These are phyloP conservation scores for Lecanoromycetidae sp. DNA, from an alignment of 2,329 filamentous ascomycete genomes.

Conservation along the genomic window DNA sequence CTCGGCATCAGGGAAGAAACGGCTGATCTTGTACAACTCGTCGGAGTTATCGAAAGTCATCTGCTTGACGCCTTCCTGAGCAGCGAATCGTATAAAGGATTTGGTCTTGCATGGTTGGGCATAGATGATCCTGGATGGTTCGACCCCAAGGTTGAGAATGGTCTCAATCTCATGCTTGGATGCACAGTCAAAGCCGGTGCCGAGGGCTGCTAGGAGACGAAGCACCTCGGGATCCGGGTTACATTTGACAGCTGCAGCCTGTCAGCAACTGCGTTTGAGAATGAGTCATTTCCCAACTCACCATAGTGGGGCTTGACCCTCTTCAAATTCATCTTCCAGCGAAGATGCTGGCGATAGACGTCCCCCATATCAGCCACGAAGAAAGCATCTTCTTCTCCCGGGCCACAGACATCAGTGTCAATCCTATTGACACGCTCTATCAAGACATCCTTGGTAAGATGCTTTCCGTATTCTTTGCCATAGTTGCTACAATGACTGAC, in stretches of 20 bases:
- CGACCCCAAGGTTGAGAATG: constrained; percentile 69
- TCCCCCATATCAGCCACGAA: constrained; percentile 97
- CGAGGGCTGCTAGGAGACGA: constrained; percentile 72
- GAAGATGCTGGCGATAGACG: constrained; percentile 95
- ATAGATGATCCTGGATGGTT: constrained; percentile 89
- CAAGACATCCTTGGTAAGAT: constrained; percentile 75
- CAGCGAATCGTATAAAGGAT: constrained; percentile 87
- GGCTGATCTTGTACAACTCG: constrained; percentile 95
- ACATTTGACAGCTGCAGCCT: constrained; percentile 75
- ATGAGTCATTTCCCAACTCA: constrained; percentile 33
- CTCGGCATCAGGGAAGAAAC: constrained; percentile 77
- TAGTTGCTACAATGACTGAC: constrained; percentile 2
- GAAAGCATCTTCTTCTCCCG: constrained; percentile 94
- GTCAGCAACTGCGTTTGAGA: neutral
- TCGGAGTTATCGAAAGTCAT: constrained; percentile 99
- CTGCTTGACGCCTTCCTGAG: constrained; percentile 74
- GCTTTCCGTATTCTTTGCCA: constrained; percentile 37
- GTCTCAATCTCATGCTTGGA: constrained; percentile 96
- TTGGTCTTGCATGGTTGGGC: constrained; percentile 99
- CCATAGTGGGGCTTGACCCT: constrained; percentile 95
- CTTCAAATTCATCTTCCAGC: constrained; percentile 90
- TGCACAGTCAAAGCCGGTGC: constrained; percentile 94
- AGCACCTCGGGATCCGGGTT: constrained; percentile 89
- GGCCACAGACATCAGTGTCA: constrained; percentile 75
- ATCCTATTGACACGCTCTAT: constrained; percentile 73